Evolutionary conservation across 345 rosid species (phyloP), one percentile per base, ranked within the genome.

Genomic region (Euphorbia lathyris): DNA sequence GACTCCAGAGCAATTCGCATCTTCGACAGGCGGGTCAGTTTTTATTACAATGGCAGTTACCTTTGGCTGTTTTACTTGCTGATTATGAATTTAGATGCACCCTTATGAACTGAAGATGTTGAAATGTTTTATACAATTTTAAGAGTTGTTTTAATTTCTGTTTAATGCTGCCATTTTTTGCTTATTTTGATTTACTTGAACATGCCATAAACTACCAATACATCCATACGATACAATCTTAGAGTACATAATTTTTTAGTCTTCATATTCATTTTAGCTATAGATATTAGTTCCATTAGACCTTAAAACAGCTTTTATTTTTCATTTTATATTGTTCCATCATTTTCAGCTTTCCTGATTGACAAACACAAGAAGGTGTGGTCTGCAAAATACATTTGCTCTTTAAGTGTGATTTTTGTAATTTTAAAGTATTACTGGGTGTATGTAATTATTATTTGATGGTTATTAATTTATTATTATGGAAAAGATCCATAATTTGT

Each of bases 11-110:
- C 97, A 63, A 85, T 95, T 76, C 88, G 97, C 48, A 62, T 95
- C 75, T 95, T 92, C 60, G 97, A 95, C 76, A 96, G 97, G 58
- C 84, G 93, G 93, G 99, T 95, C 48, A 78, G 93, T 85, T 77
- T 72, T 7, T 62, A 20, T 53, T 63, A 57, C 45, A 50, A 11
- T 52, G 50, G n/a, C 70, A 64, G 32, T 67, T 63, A n/a, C n/a
- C n/a, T n/a, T n/a, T 51, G 48, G 19, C 69, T 66, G 30, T 67
- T 45, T 12, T 16, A 6, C 10, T 42, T 26, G 11, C 9, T 1
- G 11, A 7, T 58, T 58, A 4, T 52, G 29, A 19, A 26, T 12
- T 68, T 51, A 40, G 19, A 12, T 7, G 0, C 29, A 25, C 17
- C 51, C 51, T 45, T 45, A 10, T 45, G 16, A 6, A 45, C 19